These are phyloP conservation scores for Salix udensis DNA, from an alignment of 345 rosid genomes.

Conservation along the genomic window DNA sequence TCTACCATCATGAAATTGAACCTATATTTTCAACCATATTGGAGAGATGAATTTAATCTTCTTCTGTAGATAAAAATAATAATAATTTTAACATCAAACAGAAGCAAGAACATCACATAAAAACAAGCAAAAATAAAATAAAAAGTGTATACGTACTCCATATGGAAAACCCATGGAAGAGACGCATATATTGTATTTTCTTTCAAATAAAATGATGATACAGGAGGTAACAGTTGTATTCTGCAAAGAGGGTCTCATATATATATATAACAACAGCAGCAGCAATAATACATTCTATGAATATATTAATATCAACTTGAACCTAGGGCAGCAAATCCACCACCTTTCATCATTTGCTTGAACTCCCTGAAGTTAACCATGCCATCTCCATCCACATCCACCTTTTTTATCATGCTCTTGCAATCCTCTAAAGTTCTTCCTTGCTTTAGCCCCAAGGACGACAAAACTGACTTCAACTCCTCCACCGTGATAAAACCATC, in stretches of 20 bases:
- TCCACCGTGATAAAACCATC: slow-evolving; percentile 92
- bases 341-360: slow-evolving; percentile 89
- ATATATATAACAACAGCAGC: no score
- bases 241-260: not conserved
- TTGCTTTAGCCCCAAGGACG: slow-evolving; percentile 79
- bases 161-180: not conserved
- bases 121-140: no score
- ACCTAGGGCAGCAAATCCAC: slow-evolving; percentile 76
- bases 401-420: slow-evolving; percentile 77
- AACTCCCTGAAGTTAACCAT: slow-evolving; percentile 82
- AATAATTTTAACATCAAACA: not conserved
- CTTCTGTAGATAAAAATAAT: no score
- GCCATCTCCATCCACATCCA: slow-evolving; percentile 94
- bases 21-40: no score
- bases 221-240: not conserved
- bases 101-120: not conserved
- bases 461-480: slow-evolving; percentile 74
- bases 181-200: not conserved
- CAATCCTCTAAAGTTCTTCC: slow-evolving; percentile 82
- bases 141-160: no score
- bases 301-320: slow-evolving; percentile 23
- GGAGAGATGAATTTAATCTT: no score
- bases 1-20: no score
- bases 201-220: not conserved
- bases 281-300: no score